A percentile compares a stretch with the other conserved stretches of the same genome.
Conservation (phyloP, 2,329 filamentous ascomycete genomes). For the Alternaria gaisen region DNA sequence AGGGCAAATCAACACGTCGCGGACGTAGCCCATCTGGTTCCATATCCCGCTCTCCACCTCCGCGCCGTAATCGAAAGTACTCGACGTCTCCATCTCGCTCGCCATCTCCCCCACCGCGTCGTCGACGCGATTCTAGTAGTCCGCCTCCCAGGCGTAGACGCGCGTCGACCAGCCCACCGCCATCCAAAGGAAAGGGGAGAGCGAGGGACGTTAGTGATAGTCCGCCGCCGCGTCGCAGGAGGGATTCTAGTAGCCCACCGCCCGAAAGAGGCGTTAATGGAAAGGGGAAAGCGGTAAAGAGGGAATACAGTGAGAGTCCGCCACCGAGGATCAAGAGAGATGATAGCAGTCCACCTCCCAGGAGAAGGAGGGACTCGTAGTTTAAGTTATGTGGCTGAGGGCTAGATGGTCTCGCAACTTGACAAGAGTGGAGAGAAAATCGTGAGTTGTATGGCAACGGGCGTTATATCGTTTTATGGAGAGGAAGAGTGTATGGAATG, state of each 20-base stretch:
- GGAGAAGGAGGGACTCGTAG: constrained; percentile 9
- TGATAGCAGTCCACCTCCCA: constrained; percentile 10
- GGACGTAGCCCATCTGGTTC: constrained; percentile 29
- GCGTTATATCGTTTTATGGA: not conserved
- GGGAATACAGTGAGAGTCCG: constrained; percentile 7
- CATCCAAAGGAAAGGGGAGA: not conserved
- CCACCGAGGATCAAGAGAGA: constrained; percentile 7
- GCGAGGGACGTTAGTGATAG: not conserved
- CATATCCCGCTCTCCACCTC: constrained; percentile 10
- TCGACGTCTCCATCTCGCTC: constrained; percentile 6
- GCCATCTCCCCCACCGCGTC: not conserved
- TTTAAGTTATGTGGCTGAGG: not conserved
- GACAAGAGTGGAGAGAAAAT: not conserved
- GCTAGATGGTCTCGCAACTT: not conserved
- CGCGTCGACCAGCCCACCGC: constrained; percentile 9
- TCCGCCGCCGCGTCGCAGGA: constrained; percentile 4
- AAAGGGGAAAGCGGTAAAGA: not conserved
- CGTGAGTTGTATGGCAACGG: not conserved
- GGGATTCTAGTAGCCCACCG: not conserved
- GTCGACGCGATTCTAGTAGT: not conserved
- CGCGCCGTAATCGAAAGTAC: constrained; percentile 9
- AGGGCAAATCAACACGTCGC: constrained; percentile 19
- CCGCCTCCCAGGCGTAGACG: constrained; percentile 12
- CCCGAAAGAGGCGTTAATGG: not conserved
- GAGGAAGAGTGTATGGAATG: not conserved